Base-by-base conservation (phyloP, 2,329 filamentous ascomycete species). In the Graphilbum ipis-grandicollis region DNA sequence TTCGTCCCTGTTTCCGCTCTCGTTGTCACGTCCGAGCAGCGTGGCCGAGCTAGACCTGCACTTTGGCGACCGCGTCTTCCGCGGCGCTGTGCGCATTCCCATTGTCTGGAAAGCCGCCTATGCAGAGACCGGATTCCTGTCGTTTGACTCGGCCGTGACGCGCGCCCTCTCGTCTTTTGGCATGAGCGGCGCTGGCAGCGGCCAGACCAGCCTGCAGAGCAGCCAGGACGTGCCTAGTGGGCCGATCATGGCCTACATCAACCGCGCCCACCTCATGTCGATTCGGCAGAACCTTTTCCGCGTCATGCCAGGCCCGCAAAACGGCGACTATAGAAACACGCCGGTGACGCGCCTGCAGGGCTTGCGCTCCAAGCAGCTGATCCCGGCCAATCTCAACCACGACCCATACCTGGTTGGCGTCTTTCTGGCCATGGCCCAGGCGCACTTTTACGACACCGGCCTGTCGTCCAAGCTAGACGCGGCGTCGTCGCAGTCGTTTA, bases 351-450 rank as follows among this genome's bases (percentile, higher is more conserved):
- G 58, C 5, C 51, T 74, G 9, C 63, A 68, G 38, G 47, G 52
- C 25, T 47, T 66, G 13, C 59, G 66, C 2, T 57, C 60, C 5
- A 66, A 62, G 46, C 52, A 53, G 33, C 52, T 72, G 4, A 39
- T 63, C 4, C 69, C 70, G 0, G 47, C 52, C 3, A 58, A 71
- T 34, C 41, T 50, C 2, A 60, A 71, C 34, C 61, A 67, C 34
- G 69, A 75, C 45, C 55, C 63, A 1, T 63, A 68, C 39, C 55
- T 71, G 26, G 54, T 68, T 5, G 66, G 60, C 17, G 57, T 63
- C 31, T 63, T 73, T 39, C 45, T 75, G 12, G 63, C 65, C 33
- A 67, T 74, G 63, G 70, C 70, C 8, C 70, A 75, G 45, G 56
- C 59, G 9, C 58, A 66, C 33, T 68, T 67, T 39, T 71, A 73